A percentile compares a stretch with the other conserved stretches of the same genome.
Conservation (phyloP, 2,329 filamentous ascomycete genomes). For the Alternaria postmessia region DNA sequence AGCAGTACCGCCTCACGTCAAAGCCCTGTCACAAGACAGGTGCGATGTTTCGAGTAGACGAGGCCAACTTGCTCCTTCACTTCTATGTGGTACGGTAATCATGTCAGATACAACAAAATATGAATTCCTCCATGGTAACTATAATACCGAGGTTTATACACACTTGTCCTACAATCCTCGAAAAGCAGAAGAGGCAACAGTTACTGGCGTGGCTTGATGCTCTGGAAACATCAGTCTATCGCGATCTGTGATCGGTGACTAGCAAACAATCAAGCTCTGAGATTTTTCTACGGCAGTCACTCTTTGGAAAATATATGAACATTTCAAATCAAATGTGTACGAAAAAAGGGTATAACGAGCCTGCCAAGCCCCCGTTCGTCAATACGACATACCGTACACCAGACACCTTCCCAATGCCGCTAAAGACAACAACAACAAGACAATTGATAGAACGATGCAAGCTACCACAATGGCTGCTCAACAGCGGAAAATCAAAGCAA, state of each 20-base stretch:
- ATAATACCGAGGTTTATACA: not conserved
- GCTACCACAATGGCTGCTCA: not conserved
- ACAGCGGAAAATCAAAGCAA: not conserved
- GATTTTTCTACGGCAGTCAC: not conserved
- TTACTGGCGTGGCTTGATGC: too few relatives aligned
- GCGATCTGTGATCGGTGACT: too few relatives aligned
- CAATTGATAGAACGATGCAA: not conserved
- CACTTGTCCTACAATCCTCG: not conserved
- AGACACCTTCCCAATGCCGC: slow-evolving; percentile 29
- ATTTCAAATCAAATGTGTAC: slow-evolving; percentile 1
- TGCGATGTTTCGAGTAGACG: not conserved
- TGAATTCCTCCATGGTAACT: not conserved
- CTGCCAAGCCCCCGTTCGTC: not conserved
- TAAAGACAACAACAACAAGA: slow-evolving; percentile 16
- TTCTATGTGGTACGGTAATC: not conserved
- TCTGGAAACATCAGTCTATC: too few relatives aligned
- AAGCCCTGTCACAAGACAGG: not conserved
- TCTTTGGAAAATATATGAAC: not conserved
- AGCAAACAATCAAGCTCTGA: not conserved
- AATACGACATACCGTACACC: slow-evolving; percentile 1
- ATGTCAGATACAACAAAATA: not conserved
- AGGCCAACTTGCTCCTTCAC: not conserved
- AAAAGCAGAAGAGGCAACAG: too few relatives aligned
- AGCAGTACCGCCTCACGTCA: not conserved
- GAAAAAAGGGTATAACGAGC: slow-evolving; percentile 20